Percentiles rank a stretch among this genome's conserved stretches.
phyloP scores from a whole-genome alignment of 73 alveolate genomes.

The Paramecium pentaurelia region DNA sequence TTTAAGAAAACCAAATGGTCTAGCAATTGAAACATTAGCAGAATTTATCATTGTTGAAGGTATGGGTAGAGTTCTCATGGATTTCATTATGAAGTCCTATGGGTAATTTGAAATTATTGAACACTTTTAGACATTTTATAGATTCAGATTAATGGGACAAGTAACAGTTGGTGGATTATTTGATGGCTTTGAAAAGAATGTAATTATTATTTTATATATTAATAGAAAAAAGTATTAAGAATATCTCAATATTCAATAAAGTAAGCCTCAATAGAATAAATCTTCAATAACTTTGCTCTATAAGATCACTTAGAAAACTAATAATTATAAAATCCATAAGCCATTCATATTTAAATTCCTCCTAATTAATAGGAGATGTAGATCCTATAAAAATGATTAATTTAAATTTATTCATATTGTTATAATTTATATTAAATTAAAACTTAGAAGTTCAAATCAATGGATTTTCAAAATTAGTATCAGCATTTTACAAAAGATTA shows the following conservation, averaged over 20 bases:
- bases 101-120: constrained; percentile 61
- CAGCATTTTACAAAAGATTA: not conserved
- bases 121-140: constrained; percentile 63
- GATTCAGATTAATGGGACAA: constrained; percentile 44
- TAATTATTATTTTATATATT: not conserved
- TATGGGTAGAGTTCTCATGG: constrained; percentile 32
- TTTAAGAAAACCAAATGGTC: constrained; percentile 46
- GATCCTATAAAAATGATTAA: not conserved
- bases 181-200: constrained; percentile 59
- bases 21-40: constrained; percentile 30
- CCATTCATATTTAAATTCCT: not conserved
- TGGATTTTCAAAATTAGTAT: not conserved
- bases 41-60: constrained; percentile 57
- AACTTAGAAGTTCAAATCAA: not conserved
- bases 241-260: constrained; percentile 58
- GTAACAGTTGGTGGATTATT: constrained; percentile 61
- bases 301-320: not conserved
- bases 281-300: constrained; percentile 65
- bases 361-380: not conserved
- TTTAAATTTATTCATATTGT: not conserved
- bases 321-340: not conserved
- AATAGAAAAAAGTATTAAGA: constrained; percentile 44
- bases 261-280: constrained; percentile 64
- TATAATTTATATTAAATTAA: not conserved
- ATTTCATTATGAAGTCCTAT: not conserved